These are phyloP conservation scores for Yamadazyma kitorensis DNA, from an alignment of 805 yeast species.

Conservation along the genomic window DNA sequence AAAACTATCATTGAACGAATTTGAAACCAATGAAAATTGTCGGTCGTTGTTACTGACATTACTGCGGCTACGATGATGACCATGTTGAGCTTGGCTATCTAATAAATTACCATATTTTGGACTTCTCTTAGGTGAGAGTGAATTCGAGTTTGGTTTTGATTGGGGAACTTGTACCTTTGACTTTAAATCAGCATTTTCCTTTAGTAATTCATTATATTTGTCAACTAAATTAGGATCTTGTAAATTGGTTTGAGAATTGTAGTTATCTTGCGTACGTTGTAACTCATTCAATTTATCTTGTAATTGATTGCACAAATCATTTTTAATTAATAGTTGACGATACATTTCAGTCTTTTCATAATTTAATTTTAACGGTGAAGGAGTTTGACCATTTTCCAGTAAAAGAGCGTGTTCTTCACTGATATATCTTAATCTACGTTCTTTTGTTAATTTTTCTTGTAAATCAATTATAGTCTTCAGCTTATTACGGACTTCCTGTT, in stretches of 20 bases:
- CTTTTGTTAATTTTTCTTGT: slow-evolving; percentile 58
- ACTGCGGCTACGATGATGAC: no score
- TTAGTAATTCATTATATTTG: slow-evolving; percentile 37
- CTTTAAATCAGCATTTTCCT: slow-evolving; percentile 42
- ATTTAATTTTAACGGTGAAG: slow-evolving; percentile 54
- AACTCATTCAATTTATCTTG: slow-evolving; percentile 45
- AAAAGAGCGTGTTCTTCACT: slow-evolving; percentile 69
- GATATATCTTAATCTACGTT: slow-evolving; percentile 61
- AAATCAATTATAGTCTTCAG: slow-evolving; percentile 43
- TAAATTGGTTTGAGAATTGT: neutral
- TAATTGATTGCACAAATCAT: slow-evolving; percentile 46
- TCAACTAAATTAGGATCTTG: slow-evolving; percentile 31
- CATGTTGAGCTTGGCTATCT: no score
- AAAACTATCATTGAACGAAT: neutral
- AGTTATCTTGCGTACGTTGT: slow-evolving; percentile 14
- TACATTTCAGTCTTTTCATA: slow-evolving; percentile 55
- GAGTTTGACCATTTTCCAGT: slow-evolving; percentile 49
- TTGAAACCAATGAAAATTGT: slow-evolving; percentile 8
- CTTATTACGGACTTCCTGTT: slow-evolving; percentile 43
- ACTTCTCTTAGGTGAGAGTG: no score
- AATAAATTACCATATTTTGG: no score
- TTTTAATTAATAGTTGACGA: slow-evolving; percentile 45
- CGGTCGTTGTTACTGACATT: slow-evolving; percentile 2
- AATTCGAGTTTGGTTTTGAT: no score
- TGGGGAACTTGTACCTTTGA: no score